Conservation (phyloP, 805 yeast species). For the Alloascoidea hylecoeti region DNA sequence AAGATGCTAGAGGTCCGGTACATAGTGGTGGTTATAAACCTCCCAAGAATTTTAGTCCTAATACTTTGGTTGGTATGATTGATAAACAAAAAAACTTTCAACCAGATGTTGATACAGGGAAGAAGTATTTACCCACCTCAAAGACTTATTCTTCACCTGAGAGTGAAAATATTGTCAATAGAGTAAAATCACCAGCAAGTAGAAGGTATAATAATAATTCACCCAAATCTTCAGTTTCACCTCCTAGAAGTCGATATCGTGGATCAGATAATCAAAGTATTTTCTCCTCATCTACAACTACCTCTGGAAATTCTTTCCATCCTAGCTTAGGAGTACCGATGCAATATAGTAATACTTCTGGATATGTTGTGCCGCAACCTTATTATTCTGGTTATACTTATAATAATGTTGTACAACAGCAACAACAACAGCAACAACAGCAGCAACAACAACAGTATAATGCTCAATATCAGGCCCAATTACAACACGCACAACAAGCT, state of each 20-base stretch:
- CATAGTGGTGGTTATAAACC: too few relatives aligned
- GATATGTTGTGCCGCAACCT: background rate
- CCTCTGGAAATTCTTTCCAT: background rate
- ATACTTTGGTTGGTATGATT: constrained; percentile 1
- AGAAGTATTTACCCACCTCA: background rate
- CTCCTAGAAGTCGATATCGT: background rate
- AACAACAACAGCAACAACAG: background rate
- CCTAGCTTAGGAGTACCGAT: too few relatives aligned
- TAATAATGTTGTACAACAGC: background rate
- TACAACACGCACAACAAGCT: too few relatives aligned
- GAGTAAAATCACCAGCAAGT: background rate
- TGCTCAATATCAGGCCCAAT: too few relatives aligned
- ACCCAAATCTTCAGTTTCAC: background rate
- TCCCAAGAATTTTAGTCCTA: too few relatives aligned
- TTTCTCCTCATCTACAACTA: too few relatives aligned
- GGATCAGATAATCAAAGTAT: background rate
- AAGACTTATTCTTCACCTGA: too few relatives aligned
- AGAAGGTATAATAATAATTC: too few relatives aligned
- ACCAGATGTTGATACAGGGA: background rate
- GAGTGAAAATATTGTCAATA: too few relatives aligned
- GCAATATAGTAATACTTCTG: background rate
- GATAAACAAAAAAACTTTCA: background rate
- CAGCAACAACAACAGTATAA: background rate
- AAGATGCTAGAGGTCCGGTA: too few relatives aligned
- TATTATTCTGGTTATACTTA: background rate